Evolutionary conservation across 176 grass and related monocot species (phyloP).

Genomic region (Miscanthus lutarioriparius): DNA sequence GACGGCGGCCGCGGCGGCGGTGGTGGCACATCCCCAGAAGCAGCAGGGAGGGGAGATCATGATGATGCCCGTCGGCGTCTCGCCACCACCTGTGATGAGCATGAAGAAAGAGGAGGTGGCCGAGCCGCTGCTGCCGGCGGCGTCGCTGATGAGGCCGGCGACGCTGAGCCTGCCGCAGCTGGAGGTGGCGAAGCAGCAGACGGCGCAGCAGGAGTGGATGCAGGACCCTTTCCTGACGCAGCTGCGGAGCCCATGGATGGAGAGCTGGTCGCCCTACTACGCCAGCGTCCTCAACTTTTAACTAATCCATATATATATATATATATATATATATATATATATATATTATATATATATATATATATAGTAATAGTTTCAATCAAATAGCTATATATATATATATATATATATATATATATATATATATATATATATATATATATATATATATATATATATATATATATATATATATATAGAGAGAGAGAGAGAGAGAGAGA

Average conservation of each 20-base stretch:
- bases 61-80: not conserved
- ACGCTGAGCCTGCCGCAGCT: constrained; percentile 61
- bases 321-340: too few relatives aligned
- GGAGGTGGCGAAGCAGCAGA: constrained; percentile 40
- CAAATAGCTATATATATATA: too few relatives aligned
- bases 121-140: not conserved
- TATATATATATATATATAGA: too few relatives aligned
- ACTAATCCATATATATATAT: not conserved
- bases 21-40: too few relatives aligned
- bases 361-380: too few relatives aligned
- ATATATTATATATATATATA: too few relatives aligned
- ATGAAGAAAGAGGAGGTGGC: constrained; percentile 49
- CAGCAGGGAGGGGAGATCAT: not conserved
- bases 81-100: not conserved
- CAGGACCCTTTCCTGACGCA: constrained; percentile 83
- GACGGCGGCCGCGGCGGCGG: not conserved
- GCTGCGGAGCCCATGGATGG: constrained; percentile 84
- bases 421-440: too few relatives aligned
- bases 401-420: too few relatives aligned
- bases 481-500: too few relatives aligned
- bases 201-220: constrained; percentile 61
- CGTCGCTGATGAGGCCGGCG: constrained; percentile 7
- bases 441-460: too few relatives aligned
- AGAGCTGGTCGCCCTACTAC: constrained; percentile 70
- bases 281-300: constrained; percentile 74